Evolutionary conservation across 2,329 filamentous ascomycete genomes (phyloP), one percentile per base, ranked within the genome.

Genomic region (Seiridium unicorne): DNA sequence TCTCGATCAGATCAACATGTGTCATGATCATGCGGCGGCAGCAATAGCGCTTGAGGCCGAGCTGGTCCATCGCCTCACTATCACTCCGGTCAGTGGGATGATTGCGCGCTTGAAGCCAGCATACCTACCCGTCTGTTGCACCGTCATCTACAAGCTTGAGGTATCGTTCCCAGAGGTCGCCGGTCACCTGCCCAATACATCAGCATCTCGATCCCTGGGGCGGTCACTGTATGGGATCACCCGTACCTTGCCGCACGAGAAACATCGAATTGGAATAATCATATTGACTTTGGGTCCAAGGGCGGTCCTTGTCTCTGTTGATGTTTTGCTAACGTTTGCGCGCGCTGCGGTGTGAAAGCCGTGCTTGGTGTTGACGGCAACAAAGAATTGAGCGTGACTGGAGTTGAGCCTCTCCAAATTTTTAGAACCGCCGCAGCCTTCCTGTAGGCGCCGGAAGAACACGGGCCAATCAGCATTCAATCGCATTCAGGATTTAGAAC

Each of bases 21-120:
- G 95, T 99, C 91, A 99, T 97, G 77, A 99, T 88, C 95, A 99
- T 99, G 72, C 95, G 90, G 69, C 95, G 91, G 81, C 95, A 99
- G 85, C 95, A 99, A 82, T 99, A 99, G 69, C 95, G 88, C 78
- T 92, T 94, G 72, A 96, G 90, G 60, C 93, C 93, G 57, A 99
- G 88, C 73, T 93, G 86, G 77, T 98, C 93, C 90, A 99, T 96
- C 47, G 94, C 95, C 74, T 97, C 93, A 72, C 95, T 97, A 68
- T 72, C 58, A 7, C 46, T 53, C 18, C n/a, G 32, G 64, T 79
- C 61, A 77, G 53, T 13, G 34, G 36, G 18, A 40, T n/a, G 32
- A 13, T 11, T 26, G 8, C 11, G 26, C 6, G n/a, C 9, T 44
- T 38, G 34, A n/a, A 18, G 13, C 11, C 72, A 38, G 55, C 35